A percentile compares a stretch with the other conserved stretches of the same genome.
These are phyloP conservation scores for Pelargonium myrrhifolium DNA, from an alignment of 441 rosid genomes.

Conservation along the genomic window DNA sequence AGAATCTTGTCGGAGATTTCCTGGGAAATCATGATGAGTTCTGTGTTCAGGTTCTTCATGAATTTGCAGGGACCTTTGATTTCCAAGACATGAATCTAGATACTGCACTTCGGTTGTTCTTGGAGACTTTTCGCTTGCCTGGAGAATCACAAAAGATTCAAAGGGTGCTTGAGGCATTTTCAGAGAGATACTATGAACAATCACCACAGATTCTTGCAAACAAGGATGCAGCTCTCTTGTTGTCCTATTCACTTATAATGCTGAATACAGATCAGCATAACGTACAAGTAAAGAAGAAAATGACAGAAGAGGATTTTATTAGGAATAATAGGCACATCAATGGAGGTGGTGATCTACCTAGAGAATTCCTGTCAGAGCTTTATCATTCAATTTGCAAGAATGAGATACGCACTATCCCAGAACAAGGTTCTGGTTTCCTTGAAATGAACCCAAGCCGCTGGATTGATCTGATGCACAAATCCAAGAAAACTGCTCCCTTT, in stretches of 20 bases:
- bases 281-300: slow-evolving; percentile 85
- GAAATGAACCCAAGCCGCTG: slow-evolving; percentile 95
- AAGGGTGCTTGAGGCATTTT: slow-evolving; percentile 92
- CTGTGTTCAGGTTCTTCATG: slow-evolving; percentile 86
- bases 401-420: slow-evolving; percentile 89
- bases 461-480: slow-evolving; percentile 90
- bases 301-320: slow-evolving; percentile 93
- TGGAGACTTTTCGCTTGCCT: slow-evolving; percentile 87
- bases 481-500: slow-evolving; percentile 71
- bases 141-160: slow-evolving; percentile 98
- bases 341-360: slow-evolving; percentile 88
- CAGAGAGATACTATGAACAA: slow-evolving; percentile 95
- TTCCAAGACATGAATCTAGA: slow-evolving; percentile 81
- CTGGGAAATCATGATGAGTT: slow-evolving; percentile 91
- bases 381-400: slow-evolving; percentile 78
- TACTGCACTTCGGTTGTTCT: slow-evolving; percentile 76
- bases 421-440: slow-evolving; percentile 80
- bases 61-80: slow-evolving; percentile 88
- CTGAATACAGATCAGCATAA: slow-evolving; percentile 96
- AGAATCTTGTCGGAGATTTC: slow-evolving; percentile 82
- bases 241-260: slow-evolving; percentile 88
- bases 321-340: slow-evolving; percentile 80
- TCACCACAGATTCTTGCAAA: slow-evolving; percentile 67
- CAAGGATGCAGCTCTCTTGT: slow-evolving; percentile 83
- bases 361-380: slow-evolving; percentile 74